These are phyloP conservation scores for Fusarium coffeatum DNA, from an alignment of 2,329 filamentous ascomycete species.

Conservation along the genomic window DNA sequence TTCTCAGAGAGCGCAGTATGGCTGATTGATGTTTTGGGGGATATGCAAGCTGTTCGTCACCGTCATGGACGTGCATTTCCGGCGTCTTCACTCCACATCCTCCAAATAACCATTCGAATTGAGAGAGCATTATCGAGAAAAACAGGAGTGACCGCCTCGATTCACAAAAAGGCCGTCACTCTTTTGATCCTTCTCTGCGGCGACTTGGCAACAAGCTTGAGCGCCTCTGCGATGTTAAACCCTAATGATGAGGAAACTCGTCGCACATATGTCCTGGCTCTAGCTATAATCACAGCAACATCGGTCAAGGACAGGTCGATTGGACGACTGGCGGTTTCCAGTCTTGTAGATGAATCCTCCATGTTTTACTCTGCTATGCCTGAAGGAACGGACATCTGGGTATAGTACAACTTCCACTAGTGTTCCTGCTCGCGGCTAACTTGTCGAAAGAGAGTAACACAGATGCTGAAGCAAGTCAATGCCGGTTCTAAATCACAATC, in stretches of 20 bases:
- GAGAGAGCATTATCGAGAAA: constrained; percentile 38
- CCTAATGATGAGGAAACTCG: constrained; percentile 47
- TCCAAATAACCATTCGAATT: constrained; percentile 55
- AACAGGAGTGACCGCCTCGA: constrained; percentile 27
- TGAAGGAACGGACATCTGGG: constrained; percentile 57
- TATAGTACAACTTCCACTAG: constrained; percentile 43
- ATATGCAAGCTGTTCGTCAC: constrained; percentile 56
- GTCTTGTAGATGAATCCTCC: constrained; percentile 57
- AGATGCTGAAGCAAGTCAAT: constrained; percentile 47
- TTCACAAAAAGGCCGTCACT: constrained; percentile 53
- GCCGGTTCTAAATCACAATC: constrained; percentile 28
- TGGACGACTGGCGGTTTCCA: constrained; percentile 56
- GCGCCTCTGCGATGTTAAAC: constrained; percentile 48
- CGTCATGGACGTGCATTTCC: constrained; percentile 51
- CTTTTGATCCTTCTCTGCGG: constrained; percentile 57
- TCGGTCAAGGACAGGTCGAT: constrained; percentile 51
- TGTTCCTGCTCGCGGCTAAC: constrained; percentile 37
- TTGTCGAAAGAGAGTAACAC: constrained; percentile 45
- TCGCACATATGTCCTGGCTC: constrained; percentile 52
- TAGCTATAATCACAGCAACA: constrained; percentile 54
- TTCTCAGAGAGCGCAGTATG: constrained; percentile 59
- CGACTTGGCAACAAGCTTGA: constrained; percentile 53
- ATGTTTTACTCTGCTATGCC: constrained; percentile 49
- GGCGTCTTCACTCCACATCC: constrained; percentile 50
- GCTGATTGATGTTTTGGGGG: constrained; percentile 62